Percentiles rank a stretch among this genome's conserved stretches.
Evolutionary conservation across 495 filamentous ascomycete genomes (phyloP).

Genomic region (Aspergillus affinis): DNA sequence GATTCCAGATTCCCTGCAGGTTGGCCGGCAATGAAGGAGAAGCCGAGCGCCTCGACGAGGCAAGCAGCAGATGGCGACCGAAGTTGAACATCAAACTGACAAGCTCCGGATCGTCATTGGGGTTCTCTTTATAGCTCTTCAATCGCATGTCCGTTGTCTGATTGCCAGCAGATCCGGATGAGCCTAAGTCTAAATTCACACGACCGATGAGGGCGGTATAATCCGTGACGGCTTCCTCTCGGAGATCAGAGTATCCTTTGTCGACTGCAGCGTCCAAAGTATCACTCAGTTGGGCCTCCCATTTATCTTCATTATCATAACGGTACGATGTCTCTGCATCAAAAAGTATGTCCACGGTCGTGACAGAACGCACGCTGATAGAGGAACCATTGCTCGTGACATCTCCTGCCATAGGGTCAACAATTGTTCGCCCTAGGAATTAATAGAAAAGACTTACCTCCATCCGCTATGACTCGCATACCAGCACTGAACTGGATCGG

Average conservation of each 20-base stretch:
- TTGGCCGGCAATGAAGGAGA: slow-evolving; percentile 41
- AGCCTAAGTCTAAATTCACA: slow-evolving; percentile 21
- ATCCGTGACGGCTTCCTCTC: slow-evolving; percentile 16
- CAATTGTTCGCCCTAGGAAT: background rate
- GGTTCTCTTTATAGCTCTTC: slow-evolving; percentile 10
- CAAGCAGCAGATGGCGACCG: slow-evolving; percentile 38
- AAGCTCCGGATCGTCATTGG: slow-evolving; percentile 27
- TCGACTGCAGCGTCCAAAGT: slow-evolving; percentile 11
- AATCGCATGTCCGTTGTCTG: slow-evolving; percentile 23
- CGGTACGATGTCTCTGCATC: slow-evolving; percentile 18
- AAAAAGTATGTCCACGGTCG: slow-evolving; percentile 18
- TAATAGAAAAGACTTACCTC: background rate
- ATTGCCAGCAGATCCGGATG: slow-evolving; percentile 8
- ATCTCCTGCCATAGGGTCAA: background rate
- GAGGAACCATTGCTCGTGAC: background rate
- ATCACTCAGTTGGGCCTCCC: slow-evolving; percentile 5
- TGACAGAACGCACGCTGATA: background rate
- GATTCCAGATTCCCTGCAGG: slow-evolving; percentile 54
- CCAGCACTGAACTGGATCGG: slow-evolving; percentile 9
- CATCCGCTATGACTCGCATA: slow-evolving; percentile 6
- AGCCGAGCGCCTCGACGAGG: slow-evolving; percentile 30
- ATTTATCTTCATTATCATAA: background rate
- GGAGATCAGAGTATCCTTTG: slow-evolving; percentile 11
- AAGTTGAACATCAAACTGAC: slow-evolving; percentile 37
- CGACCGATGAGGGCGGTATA: slow-evolving; percentile 18